Evolutionary conservation across 1,139 yeast genomes (phyloP).

Genomic region (Pichia inconspicua): DNA sequence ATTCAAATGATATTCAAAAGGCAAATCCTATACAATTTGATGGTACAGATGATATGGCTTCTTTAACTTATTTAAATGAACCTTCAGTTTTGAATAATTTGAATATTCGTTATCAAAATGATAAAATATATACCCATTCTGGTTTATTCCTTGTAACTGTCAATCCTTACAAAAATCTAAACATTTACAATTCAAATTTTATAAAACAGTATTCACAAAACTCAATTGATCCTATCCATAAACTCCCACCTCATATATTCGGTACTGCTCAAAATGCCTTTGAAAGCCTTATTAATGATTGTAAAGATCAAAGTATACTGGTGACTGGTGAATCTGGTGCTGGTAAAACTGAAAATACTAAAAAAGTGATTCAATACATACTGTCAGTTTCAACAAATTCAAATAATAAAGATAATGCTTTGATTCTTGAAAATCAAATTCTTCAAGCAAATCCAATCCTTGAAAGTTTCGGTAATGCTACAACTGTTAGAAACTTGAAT

Average conservation of each 20-base stretch:
- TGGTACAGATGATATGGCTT: constrained; percentile 92
- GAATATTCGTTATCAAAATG: constrained; percentile 66
- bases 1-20: constrained; percentile 46
- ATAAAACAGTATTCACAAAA: constrained; percentile 39
- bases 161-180: constrained; percentile 76
- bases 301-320: constrained; percentile 77
- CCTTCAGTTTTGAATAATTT: constrained; percentile 87
- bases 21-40: constrained; percentile 91
- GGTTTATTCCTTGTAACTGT: constrained; percentile 94
- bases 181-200: constrained; percentile 61
- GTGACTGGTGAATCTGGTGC: constrained; percentile 99
- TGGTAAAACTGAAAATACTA: constrained; percentile 97
- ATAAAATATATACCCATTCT: constrained; percentile 64
- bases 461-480: constrained; percentile 96
- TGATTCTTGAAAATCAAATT: constrained; percentile 69
- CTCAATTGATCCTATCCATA: constrained; percentile 1
- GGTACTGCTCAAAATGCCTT: constrained; percentile 88
- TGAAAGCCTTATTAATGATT: constrained; percentile 61
- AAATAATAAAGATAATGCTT: constrained; percentile 17
- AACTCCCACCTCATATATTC: constrained; percentile 67
- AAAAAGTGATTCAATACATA: constrained; percentile 85
- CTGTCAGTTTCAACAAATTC: constrained; percentile 58
- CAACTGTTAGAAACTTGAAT: constrained; percentile 87
- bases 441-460: constrained; percentile 91
- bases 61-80: constrained; percentile 86